Evolutionary conservation across 192 early-diverging fungal genomes (phyloP), one percentile per base, ranked within the genome.

Genomic region (Coemansia sp.): DNA sequence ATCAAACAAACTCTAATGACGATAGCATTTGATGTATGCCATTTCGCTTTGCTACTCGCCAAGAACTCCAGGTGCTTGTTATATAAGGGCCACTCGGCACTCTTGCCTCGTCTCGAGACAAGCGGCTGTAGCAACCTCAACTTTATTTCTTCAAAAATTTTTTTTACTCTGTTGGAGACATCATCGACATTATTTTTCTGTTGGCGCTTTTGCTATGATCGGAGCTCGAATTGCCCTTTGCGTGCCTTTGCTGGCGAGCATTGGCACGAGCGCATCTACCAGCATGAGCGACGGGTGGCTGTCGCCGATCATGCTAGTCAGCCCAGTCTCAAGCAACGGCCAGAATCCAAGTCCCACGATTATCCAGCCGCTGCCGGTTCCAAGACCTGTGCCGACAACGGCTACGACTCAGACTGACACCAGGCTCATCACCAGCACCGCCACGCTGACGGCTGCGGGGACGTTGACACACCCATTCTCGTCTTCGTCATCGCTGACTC

Each of bases 21-120:
- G 47, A 49, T 49, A 49, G 47, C 24, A 27, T 49, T 49, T 49
- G 47, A 49, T 49, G 47, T 49, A 20, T 49, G 47, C 47, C 47
- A 4, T 46, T 12, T 51, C 47, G 2, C 27, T 27, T 53, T 24
- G 51, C 51, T 3, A 6, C 29, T 27, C 27, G 24, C 17, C 4
- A 24, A 25, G 47, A 49, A 24, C 9, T n/a, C 8, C 10, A 20
- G 2, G 24, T 5, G 22, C 47, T 27, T 49, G 47, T 8, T 27
- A 49, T 49, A 9, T 27, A 49, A 24, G 14, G n/a, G 45, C 2
- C 45, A 10, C 19, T 0, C 24, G 47, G n/a, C n/a, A n/a, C n/a
- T n/a, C 47, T 5, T 49, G 24, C 19, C 47, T 25, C 22, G 24
- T 3, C 42, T 14, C 8, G 9, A n/a, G n/a, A n/a, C n/a, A n/a